These are phyloP conservation scores for Tolypocladium guangdongense DNA, from an alignment of 2,329 filamentous ascomycete genomes.

Conservation along the genomic window DNA sequence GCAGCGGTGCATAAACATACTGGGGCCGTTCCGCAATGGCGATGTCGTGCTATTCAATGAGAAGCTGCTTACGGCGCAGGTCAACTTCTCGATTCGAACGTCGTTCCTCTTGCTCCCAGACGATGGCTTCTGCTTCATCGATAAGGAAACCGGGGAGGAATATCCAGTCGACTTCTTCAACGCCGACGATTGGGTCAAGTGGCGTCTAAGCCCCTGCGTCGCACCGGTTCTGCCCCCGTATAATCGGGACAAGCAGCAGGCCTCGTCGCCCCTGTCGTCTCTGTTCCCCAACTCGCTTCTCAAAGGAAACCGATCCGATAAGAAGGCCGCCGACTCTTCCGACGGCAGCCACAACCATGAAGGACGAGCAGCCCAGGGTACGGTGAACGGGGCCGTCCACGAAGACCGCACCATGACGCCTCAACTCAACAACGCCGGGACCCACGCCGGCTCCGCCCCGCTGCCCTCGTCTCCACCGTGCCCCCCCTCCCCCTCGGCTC, in stretches of 20 bases:
- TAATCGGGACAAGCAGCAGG: conserved; percentile 22
- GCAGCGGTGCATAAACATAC: conserved; percentile 79
- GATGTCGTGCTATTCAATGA: conserved; percentile 85
- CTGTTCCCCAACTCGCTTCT: conserved; percentile 32
- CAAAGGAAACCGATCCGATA: conserved; percentile 29
- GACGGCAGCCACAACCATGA: background rate
- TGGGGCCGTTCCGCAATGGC: conserved; percentile 83
- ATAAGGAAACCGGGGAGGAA: conserved; percentile 68
- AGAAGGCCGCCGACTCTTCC: conserved; percentile 9
- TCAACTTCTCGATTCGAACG: conserved; percentile 85
- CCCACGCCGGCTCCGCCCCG: conserved; percentile 5
- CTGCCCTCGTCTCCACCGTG: conserved; percentile 10
- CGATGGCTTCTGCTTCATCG: conserved; percentile 77
- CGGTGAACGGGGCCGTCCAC: conserved; percentile 14
- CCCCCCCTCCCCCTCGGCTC: conserved; percentile 8
- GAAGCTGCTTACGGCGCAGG: conserved; percentile 79
- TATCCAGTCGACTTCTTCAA: conserved; percentile 81
- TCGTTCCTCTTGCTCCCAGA: conserved; percentile 79
- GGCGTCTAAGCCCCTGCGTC: conserved; percentile 69
- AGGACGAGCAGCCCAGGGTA: background rate
- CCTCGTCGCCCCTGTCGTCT: conserved; percentile 34
- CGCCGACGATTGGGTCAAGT: conserved; percentile 65
- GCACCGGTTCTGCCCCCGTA: conserved; percentile 52
- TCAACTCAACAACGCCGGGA: conserved; percentile 10
- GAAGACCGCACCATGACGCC: conserved; percentile 26